Base-by-base conservation (phyloP, 352 stramenopile species). In the Pythium sukuiense region DNA sequence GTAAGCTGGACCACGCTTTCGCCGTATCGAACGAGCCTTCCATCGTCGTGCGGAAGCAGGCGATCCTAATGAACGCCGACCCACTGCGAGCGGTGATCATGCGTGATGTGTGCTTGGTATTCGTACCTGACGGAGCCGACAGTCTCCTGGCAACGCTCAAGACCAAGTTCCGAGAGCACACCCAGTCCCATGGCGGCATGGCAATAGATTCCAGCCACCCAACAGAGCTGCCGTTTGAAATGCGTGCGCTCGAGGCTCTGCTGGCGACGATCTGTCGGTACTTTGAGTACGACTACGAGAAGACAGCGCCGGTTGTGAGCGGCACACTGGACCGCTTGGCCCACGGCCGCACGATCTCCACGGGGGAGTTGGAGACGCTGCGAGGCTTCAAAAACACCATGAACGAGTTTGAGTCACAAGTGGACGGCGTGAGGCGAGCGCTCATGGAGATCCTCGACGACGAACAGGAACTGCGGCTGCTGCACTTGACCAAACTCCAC, bases 51-150 rank as follows among this genome's bases (percentile, higher is more conserved):
- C 80, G 84, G 3, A 89, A 90, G 69, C 82, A 93, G 64, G 84
- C 84, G 26, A 87, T 93, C 60, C 74, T 93, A 16, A 77, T 93
- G 54, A 93, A 88, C 63, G 82, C 84, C n/a, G 83, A 93, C 54
- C 84, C 84, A 4, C 63, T 93, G 33, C 82, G 84, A 3, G 83
- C 82, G 2, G 85, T 93, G 56, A 83, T 93, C 58, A 90, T 93
- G 80, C 76, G 84, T 27, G 73, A 88, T n/a, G 50, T 39, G 39
- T 70, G 63, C 52, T 55, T 79, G 11, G 67, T 79, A 45, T 81
- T 78, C 46, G 69, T 79, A 18, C 70, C 67, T 11, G 70, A 80
- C 29, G 69, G 76, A 68, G 81, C 77, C 24, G 79, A 90, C 63
- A 83, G 73, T 26, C 55, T 92, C 32, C 59, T 87, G 30, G 26